phyloP scores from a whole-genome alignment of 345 rosid genomes.

The Eucalyptus curtisii region DNA sequence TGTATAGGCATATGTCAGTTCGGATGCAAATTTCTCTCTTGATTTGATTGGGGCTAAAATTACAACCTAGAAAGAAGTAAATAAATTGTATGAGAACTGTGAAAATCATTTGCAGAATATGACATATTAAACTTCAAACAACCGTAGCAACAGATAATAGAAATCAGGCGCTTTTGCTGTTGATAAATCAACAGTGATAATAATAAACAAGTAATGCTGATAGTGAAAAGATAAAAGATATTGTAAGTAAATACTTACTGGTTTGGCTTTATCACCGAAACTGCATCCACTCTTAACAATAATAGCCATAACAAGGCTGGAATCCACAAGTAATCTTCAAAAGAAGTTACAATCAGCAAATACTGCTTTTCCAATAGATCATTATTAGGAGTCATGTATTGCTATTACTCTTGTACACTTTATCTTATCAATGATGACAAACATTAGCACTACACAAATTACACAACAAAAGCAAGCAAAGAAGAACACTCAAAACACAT shows the following conservation, averaged over 20 bases:
- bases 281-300: background rate
- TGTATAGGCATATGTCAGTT: background rate
- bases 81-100: background rate
- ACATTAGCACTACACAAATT: background rate
- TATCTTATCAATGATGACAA: background rate
- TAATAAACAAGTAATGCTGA: background rate
- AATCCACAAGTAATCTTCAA: background rate
- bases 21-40: background rate
- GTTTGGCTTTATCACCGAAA: background rate
- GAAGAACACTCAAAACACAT: background rate
- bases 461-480: background rate
- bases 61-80: background rate
- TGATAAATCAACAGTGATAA: background rate
- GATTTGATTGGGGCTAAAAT: background rate
- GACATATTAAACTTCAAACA: background rate
- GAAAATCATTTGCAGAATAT: background rate
- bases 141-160: background rate
- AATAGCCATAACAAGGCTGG: background rate
- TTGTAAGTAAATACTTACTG: background rate
- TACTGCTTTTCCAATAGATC: background rate
- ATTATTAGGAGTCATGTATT: background rate
- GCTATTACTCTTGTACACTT: background rate
- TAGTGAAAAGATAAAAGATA: background rate
- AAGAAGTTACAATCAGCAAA: background rate
- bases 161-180: background rate